Evolutionary conservation across 805 yeast genomes (phyloP).

Genomic region (Wickerhamomyces pijperi): DNA sequence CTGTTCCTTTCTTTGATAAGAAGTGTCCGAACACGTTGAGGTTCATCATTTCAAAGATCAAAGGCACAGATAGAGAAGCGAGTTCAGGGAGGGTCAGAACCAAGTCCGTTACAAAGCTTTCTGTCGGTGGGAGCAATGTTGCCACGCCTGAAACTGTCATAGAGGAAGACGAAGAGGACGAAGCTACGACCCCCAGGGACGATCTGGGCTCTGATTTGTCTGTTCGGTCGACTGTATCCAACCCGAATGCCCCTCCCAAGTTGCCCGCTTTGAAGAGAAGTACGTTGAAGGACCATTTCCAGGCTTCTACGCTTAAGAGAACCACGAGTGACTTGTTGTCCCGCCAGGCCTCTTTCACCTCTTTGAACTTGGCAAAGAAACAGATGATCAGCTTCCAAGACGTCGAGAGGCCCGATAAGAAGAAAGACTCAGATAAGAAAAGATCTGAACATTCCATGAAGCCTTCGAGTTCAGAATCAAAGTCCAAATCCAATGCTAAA

Average conservation of each 20-base stretch:
- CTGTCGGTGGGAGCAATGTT: background rate
- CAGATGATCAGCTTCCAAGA: background rate
- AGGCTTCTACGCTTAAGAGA: background rate
- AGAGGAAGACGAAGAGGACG: too few relatives aligned
- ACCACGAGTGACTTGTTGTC: background rate
- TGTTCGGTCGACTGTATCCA: too few relatives aligned
- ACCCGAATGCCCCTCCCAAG: conserved; percentile 1
- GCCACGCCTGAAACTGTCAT: too few relatives aligned
- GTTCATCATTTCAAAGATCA: conserved; percentile 34
- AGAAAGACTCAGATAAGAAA: background rate
- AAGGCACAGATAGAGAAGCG: conserved; percentile 18
- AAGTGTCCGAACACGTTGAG: conserved; percentile 35
- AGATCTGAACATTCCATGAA: too few relatives aligned
- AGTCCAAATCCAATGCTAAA: too few relatives aligned
- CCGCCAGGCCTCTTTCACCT: background rate
- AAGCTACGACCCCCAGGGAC: too few relatives aligned
- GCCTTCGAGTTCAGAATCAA: too few relatives aligned
- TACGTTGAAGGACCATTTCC: background rate
- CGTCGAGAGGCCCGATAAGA: background rate
- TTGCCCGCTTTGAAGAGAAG: background rate
- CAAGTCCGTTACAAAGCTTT: background rate
- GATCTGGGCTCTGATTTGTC: too few relatives aligned
- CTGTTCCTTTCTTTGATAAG: conserved; percentile 42
- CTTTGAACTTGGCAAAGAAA: background rate
- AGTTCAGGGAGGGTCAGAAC: background rate